Base-by-base conservation (phyloP, 306 rosid species). In the Trifolium subterraneum region DNA sequence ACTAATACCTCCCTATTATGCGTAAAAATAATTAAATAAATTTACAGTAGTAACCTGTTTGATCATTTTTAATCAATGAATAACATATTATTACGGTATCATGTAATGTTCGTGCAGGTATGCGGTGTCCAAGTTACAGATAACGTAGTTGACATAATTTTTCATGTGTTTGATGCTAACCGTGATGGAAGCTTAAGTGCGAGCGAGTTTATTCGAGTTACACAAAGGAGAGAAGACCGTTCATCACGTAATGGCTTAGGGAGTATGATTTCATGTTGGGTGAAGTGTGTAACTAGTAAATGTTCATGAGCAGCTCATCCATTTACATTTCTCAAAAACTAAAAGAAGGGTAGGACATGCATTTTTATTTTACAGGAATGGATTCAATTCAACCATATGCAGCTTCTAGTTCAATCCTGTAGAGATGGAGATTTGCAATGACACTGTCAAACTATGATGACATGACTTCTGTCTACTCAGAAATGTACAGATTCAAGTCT, bases 151-250 rank as follows among this genome's bases (percentile, higher is more conserved):
- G 93, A 90, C 89, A 86, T 89, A 74, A 87, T 93, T 59, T 93
- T 86, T 78, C 90, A 87, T 62, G 78, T 89, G 27, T 90, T 93
- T 61, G 97, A 93, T 70, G 84, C 85, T 54, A 87, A 89, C 67
- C 54, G 86, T 0, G 95, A 93, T 41, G 90, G 92, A 29, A 78
- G 59, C 80, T 74, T 89, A 66, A 88, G 96, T 69, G 77, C 84
- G 55, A 71, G 64, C 14, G 97, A 93, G 82, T 91, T 89, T 65
- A 72, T 91, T 5, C 87, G 87, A 76, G 96, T 79, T 71, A 5
- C 85, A 44, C 89, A 86, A 31, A 86, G 82, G 67, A 78, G 90
- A 69, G 95, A 87, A 74, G 48, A 36, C 42, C 67, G 10, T 48
- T 25, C 71, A 29, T 38, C 77, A 11, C 69, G 69, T 23, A 25